Conservation (phyloP, 768 basidiomycete genomes). For the Macrolepiota fuliginosa region DNA sequence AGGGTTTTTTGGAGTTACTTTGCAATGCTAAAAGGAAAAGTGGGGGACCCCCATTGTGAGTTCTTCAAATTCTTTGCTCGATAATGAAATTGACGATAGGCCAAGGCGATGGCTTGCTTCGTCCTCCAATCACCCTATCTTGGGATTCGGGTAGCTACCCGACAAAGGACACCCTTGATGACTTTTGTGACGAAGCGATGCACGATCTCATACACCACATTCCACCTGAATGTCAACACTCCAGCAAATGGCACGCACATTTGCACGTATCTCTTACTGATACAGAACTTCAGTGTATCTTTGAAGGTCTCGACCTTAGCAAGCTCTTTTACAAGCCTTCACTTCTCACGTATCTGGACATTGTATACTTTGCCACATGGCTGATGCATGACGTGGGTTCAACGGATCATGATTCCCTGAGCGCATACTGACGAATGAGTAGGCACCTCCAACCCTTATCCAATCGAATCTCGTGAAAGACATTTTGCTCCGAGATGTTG, state of each 20-base stretch:
- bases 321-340: not conserved
- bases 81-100: not conserved
- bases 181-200: not conserved
- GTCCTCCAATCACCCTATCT: not conserved
- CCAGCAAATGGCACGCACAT: not conserved
- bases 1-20: not conserved
- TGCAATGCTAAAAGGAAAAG: not conserved
- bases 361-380: not conserved
- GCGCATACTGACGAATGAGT: not conserved
- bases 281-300: not conserved
- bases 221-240: not conserved
- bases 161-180: not conserved
- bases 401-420: not conserved
- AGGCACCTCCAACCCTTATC: not conserved
- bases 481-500: not conserved
- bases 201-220: not conserved
- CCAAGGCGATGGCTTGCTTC: not conserved
- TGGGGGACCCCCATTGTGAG: not conserved
- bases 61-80: not conserved
- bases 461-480: not conserved
- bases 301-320: not conserved
- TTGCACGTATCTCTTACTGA: not conserved
- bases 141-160: not conserved
- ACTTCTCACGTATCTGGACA: not conserved
- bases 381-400: not conserved